phyloP scores from a whole-genome alignment of 768 basidiomycete genomes.

The Macrolepiota dolichaula region DNA sequence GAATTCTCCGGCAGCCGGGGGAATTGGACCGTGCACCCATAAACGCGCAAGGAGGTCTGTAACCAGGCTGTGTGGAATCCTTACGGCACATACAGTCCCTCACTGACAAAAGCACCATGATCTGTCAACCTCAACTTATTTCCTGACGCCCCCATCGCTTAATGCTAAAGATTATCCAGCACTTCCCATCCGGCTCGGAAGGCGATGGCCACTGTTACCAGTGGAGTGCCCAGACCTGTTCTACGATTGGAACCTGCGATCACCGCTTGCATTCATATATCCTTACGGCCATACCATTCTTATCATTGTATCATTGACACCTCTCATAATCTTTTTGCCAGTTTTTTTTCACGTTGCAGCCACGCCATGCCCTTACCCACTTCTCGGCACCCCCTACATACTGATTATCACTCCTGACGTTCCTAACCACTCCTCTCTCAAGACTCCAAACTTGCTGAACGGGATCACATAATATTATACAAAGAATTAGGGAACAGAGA shows the following conservation, averaged over 20 bases:
- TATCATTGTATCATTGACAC: constrained; percentile 4
- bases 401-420: neutral
- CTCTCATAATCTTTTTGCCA: neutral
- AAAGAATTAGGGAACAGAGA: neutral
- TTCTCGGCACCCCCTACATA: neutral
- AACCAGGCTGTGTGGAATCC: neutral
- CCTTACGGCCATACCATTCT: neutral
- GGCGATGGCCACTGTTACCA: neutral
- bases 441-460: neutral
- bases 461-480: neutral
- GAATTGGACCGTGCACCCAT: neutral
- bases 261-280: neutral
- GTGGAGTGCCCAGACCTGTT: neutral
- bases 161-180: neutral
- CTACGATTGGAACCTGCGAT: neutral
- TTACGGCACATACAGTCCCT: neutral
- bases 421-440: neutral
- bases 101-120: neutral
- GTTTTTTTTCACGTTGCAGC: constrained; percentile 4
- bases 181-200: neutral
- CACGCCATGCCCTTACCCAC: neutral
- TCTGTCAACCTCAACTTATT: neutral
- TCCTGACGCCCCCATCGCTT: neutral
- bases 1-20: neutral
- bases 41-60: neutral